Conservation (phyloP, 2,329 filamentous ascomycete species). For the Cladorrhinum sp. region DNA sequence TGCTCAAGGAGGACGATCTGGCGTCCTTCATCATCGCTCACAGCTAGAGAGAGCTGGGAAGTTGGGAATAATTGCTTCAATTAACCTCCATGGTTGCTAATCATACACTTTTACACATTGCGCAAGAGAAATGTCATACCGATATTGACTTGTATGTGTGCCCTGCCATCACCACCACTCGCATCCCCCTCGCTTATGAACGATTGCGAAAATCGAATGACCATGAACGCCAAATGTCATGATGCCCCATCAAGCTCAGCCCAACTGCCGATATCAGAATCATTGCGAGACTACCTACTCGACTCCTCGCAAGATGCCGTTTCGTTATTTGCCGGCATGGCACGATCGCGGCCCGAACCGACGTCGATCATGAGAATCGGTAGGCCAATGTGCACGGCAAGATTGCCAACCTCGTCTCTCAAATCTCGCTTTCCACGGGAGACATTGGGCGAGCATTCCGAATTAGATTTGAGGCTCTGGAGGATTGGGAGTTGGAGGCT, state of each 20-base stretch:
- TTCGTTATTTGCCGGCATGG: conserved; percentile 12
- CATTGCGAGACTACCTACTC: neutral
- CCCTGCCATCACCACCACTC: neutral
- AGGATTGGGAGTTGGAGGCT: conserved; percentile 26
- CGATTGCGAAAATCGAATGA: neutral
- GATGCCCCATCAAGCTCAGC: neutral
- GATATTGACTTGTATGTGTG: neutral
- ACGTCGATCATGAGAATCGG: conserved; percentile 20
- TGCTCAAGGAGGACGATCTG: conserved; percentile 44
- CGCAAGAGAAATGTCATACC: neutral
- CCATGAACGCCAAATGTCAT: neutral
- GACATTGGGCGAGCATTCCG: neutral
- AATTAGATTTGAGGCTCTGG: conserved; percentile 21
- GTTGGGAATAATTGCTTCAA: neutral
- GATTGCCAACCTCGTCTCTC: neutral
- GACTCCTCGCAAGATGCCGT: neutral
- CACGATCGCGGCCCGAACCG: conserved; percentile 20
- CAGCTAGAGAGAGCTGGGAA: neutral
- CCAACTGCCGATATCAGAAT: neutral
- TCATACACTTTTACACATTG: neutral
- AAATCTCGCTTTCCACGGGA: neutral
- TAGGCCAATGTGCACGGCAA: conserved; percentile 8
- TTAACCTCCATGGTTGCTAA: neutral
- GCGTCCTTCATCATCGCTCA: conserved; percentile 33
- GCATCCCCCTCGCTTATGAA: neutral